A percentile compares a stretch with the other conserved stretches of the same genome.
Evolutionary conservation across 805 yeast species (phyloP).

Genomic region (Ogataea kodamae): DNA sequence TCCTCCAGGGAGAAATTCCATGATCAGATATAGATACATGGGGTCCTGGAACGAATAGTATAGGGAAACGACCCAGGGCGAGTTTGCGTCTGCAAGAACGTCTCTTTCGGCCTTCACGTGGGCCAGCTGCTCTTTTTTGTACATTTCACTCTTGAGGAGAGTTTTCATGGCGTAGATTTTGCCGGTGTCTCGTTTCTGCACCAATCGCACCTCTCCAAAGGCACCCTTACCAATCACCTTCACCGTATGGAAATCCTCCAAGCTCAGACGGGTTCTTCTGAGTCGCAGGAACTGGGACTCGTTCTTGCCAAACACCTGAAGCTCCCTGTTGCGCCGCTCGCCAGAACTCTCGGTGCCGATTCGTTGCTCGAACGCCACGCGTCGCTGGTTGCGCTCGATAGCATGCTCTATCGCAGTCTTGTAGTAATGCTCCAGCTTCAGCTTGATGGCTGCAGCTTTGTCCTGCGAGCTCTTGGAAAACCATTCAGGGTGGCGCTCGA

Average conservation of each 20-base stretch:
- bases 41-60: slow-evolving; percentile 81
- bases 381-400: slow-evolving; percentile 90
- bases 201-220: slow-evolving; percentile 93
- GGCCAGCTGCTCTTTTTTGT: slow-evolving; percentile 88
- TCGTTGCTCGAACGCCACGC: slow-evolving; percentile 77
- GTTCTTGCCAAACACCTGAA: slow-evolving; percentile 78
- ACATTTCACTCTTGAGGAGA: slow-evolving; percentile 85
- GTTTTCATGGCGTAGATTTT: slow-evolving; percentile 95
- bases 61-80: slow-evolving; percentile 84
- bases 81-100: slow-evolving; percentile 84
- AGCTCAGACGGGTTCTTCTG: slow-evolving; percentile 75
- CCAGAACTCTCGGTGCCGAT: slow-evolving; percentile 71
- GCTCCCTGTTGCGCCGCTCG: slow-evolving; percentile 79
- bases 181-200: slow-evolving; percentile 89
- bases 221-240: slow-evolving; percentile 96
- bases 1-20: slow-evolving; percentile 83
- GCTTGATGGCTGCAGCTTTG: slow-evolving; percentile 76
- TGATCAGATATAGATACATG: slow-evolving; percentile 68
- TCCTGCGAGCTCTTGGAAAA: slow-evolving; percentile 75
- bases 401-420: slow-evolving; percentile 87
- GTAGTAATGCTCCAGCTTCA: slow-evolving; percentile 79
- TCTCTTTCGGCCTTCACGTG: slow-evolving; percentile 96
- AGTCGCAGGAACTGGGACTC: slow-evolving; percentile 84
- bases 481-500: slow-evolving; percentile 79
- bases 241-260: slow-evolving; percentile 84